Conservation (phyloP, 306 rosid species). For the Luffa acutangula region DNA sequence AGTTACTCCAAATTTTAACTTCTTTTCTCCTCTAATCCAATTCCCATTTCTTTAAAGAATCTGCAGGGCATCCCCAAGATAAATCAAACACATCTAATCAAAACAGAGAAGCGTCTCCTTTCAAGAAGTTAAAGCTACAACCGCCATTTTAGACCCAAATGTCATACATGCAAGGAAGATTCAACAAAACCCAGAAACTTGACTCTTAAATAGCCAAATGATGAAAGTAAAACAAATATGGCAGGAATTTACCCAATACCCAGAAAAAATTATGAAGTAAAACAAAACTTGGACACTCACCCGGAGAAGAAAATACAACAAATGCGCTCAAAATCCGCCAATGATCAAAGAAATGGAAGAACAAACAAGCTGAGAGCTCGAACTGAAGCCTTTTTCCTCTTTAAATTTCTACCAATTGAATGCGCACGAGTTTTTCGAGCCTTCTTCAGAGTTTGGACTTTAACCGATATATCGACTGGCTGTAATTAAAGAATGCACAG, state of each 20-base stretch:
- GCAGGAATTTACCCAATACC: neutral
- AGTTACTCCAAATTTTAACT: neutral
- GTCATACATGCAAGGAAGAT: neutral
- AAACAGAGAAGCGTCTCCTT: neutral
- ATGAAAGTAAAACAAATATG: neutral
- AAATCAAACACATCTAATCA: neutral
- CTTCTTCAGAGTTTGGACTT: constrained; percentile 18
- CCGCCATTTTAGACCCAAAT: neutral
- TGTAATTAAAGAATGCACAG: constrained; percentile 13
- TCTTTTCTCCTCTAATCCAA: constrained; percentile 14
- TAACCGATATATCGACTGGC: constrained; percentile 17
- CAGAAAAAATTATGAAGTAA: neutral
- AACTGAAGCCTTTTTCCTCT: neutral
- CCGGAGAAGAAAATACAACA: neutral
- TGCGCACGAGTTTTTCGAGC: constrained; percentile 15
- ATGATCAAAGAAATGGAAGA: neutral
- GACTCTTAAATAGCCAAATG: neutral
- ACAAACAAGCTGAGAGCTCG: neutral
- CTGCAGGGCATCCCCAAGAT: constrained; percentile 27
- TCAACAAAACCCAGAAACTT: neutral
- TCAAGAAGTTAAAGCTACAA: neutral
- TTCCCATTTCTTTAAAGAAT: constrained; percentile 20
- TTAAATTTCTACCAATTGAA: neutral
- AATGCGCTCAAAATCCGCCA: neutral
- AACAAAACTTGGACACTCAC: neutral